A percentile compares a stretch with the other conserved stretches of the same genome.
These are phyloP conservation scores for Rubroboletus pulcherrimus DNA, from an alignment of 768 basidiomycete genomes.

Conservation along the genomic window DNA sequence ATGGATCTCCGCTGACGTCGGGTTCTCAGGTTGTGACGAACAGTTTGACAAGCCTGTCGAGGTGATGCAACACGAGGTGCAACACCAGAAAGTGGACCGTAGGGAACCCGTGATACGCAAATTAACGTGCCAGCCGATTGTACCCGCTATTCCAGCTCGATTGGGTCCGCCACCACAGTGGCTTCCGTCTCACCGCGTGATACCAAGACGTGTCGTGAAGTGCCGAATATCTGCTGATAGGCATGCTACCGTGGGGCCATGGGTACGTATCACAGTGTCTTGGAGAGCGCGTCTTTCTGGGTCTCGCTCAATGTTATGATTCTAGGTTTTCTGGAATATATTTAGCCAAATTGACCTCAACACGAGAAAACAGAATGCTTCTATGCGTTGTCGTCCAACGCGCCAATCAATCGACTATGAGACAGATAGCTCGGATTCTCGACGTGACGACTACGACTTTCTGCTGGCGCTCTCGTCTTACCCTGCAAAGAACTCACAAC, in stretches of 20 bases:
- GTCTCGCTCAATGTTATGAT: slow-evolving; percentile 3
- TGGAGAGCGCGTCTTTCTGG: background rate
- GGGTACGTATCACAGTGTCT: slow-evolving; percentile 39
- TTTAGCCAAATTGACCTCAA: slow-evolving; percentile 35
- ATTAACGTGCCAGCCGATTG: slow-evolving; percentile 33
- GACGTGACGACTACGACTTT: slow-evolving; percentile 51
- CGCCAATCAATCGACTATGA: slow-evolving; percentile 16
- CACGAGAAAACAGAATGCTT: slow-evolving; percentile 42
- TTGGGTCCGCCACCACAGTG: slow-evolving; percentile 38
- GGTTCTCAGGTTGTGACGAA: slow-evolving; percentile 48
- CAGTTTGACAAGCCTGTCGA: slow-evolving; percentile 44
- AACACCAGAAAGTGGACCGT: slow-evolving; percentile 28
- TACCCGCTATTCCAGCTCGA: slow-evolving; percentile 29
- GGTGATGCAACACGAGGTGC: slow-evolving; percentile 47
- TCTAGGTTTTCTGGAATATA: slow-evolving; percentile 46
- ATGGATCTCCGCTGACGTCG: slow-evolving; percentile 7
- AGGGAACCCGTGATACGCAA: slow-evolving; percentile 16
- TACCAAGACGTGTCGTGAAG: slow-evolving; percentile 41
- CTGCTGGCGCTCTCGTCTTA: slow-evolving; percentile 39
- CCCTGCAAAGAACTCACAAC: slow-evolving; percentile 37
- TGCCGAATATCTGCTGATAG: slow-evolving; percentile 47
- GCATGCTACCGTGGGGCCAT: slow-evolving; percentile 49
- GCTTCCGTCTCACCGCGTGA: slow-evolving; percentile 50
- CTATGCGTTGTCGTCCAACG: slow-evolving; percentile 32
- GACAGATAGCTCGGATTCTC: slow-evolving; percentile 14